These are phyloP conservation scores for Lactuca sativa DNA, from an alignment of 129 eudicot species.

Conservation along the genomic window DNA sequence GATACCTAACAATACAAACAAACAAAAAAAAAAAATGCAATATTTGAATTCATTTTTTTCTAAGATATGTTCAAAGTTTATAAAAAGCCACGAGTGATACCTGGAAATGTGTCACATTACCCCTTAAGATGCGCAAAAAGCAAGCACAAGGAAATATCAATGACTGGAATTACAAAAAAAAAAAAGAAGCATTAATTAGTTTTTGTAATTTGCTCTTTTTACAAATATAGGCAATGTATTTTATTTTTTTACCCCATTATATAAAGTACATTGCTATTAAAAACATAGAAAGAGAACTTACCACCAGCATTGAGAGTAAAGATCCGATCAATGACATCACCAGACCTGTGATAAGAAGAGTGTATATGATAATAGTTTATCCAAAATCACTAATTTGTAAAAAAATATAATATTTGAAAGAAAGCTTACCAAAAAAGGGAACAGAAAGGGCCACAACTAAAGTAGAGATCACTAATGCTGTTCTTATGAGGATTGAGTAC, in stretches of 20 bases:
- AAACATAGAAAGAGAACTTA: constrained; percentile 31
- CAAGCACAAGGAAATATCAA: constrained; percentile 91
- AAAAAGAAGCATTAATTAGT: background rate
- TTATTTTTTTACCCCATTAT: background rate
- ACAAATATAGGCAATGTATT: background rate
- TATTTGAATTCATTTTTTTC: background rate
- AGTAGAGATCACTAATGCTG: constrained; percentile 72
- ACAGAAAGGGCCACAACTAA: constrained; percentile 63
- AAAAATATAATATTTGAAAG: background rate
- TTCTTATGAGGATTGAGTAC: constrained; percentile 70
- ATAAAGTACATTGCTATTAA: background rate
- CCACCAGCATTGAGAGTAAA: constrained; percentile 82
- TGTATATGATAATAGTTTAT: no score
- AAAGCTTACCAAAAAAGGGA: constrained; percentile 73
- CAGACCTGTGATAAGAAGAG: constrained; percentile 49
- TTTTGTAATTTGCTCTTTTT: background rate
- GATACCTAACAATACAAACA: constrained; percentile 38
- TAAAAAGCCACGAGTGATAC: constrained; percentile 30
- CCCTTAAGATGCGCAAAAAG: constrained; percentile 62
- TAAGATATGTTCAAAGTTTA: background rate
- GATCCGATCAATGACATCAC: constrained; percentile 93
- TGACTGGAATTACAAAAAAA: constrained; percentile 47
- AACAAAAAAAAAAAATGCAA: constrained; percentile 9
- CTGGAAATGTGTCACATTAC: constrained; percentile 57
- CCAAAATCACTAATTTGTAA: background rate